phyloP scores from a whole-genome alignment of 805 yeast species.

The Lachancea meyersii region DNA sequence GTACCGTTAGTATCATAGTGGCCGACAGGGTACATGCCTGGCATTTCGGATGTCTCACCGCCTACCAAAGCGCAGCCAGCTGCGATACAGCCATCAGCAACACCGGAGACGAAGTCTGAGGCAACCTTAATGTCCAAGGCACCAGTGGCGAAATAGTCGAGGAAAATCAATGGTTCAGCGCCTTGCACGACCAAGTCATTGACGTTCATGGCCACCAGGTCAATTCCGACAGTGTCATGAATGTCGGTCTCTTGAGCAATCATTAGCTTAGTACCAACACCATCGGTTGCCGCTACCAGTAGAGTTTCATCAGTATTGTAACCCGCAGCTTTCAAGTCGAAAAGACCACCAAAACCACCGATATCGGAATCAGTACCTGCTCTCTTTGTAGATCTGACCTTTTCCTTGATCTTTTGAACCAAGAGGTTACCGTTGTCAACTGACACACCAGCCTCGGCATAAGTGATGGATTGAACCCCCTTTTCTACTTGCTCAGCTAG shows the following conservation, averaged over 20 bases:
- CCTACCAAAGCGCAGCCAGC: constrained; percentile 98
- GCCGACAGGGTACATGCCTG: constrained; percentile 92
- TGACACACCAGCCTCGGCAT: constrained; percentile 94
- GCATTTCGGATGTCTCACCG: constrained; percentile 99
- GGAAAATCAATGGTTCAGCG: constrained; percentile 92
- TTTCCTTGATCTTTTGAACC: constrained; percentile 83
- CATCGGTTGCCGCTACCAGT: constrained; percentile 96
- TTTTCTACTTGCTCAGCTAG: constrained; percentile 29
- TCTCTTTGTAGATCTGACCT: constrained; percentile 88
- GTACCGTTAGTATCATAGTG: constrained; percentile 99
- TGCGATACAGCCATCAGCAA: constrained; percentile 89
- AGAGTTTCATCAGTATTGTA: constrained; percentile 68
- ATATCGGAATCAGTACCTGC: constrained; percentile 96
- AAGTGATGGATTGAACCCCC: constrained; percentile 52
- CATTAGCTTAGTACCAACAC: constrained; percentile 95
- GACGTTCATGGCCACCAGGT: constrained; percentile 97
- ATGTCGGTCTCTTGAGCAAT: constrained; percentile 85
- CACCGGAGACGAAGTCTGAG: constrained; percentile 86
- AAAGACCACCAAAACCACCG: constrained; percentile 98
- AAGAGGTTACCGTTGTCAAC: constrained; percentile 91
- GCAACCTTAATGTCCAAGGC: constrained; percentile 80
- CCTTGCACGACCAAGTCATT: constrained; percentile 98
- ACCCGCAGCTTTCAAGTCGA: constrained; percentile 85
- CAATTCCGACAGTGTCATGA: constrained; percentile 98
- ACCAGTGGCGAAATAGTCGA: constrained; percentile 96